These are phyloP conservation scores for Cucumis cinereus DNA, from an alignment of 306 rosid species.

Conservation along the genomic window DNA sequence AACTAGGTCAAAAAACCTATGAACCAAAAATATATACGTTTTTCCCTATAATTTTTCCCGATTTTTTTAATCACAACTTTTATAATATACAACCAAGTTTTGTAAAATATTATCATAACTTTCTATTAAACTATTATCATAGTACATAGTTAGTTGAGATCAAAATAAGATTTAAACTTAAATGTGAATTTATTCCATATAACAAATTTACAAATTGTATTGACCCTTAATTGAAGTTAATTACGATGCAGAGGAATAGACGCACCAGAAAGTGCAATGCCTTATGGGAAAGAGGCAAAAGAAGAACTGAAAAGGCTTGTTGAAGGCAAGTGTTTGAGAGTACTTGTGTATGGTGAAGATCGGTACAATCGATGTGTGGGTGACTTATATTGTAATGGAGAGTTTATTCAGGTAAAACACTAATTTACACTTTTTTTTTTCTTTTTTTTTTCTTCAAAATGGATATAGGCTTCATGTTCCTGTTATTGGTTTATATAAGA, in stretches of 20 bases:
- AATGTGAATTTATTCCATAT: no score
- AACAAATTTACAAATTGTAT: no score
- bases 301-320: slow-evolving; percentile 45
- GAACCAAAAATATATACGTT: no score
- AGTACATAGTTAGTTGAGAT: background rate
- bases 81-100: background rate
- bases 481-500: background rate
- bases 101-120: background rate
- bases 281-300: slow-evolving; percentile 75
- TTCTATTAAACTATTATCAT: background rate
- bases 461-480: background rate
- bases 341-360: slow-evolving; percentile 62
- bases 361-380: slow-evolving; percentile 71
- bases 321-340: slow-evolving; percentile 62
- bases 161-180: no score
- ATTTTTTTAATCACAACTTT: background rate
- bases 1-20: no score
- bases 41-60: no score
- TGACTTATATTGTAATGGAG: slow-evolving; percentile 57
- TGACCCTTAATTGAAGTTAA: background rate
- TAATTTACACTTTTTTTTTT: background rate
- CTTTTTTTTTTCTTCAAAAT: background rate
- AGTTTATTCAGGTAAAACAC: slow-evolving; percentile 60
- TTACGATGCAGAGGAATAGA: slow-evolving; percentile 59
- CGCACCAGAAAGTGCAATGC: slow-evolving; percentile 80